phyloP scores from a whole-genome alignment of 768 basidiomycete genomes.

The Rhizopogon salebrosus region DNA sequence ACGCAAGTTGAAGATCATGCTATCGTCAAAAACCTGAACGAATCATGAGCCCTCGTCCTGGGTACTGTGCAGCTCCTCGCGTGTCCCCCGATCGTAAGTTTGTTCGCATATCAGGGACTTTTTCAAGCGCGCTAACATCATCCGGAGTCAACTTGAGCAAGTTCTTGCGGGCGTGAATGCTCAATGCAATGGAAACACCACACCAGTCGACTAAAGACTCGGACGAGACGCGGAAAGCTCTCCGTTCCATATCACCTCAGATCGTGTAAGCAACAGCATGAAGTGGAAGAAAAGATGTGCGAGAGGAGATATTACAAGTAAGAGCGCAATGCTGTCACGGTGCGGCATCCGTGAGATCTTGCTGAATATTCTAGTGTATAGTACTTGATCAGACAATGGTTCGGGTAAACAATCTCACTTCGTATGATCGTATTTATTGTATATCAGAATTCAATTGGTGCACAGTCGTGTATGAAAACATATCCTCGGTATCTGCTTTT shows the following conservation, averaged over 20 bases:
- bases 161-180: slow-evolving; percentile 81
- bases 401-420: too few species aligned
- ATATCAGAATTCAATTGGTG: neutral
- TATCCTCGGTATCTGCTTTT: slow-evolving; percentile 2
- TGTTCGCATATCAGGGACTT: slow-evolving; percentile 77
- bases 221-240: too few species aligned
- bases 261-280: slow-evolving; percentile 81
- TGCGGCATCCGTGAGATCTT: too few species aligned
- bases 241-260: slow-evolving; percentile 99
- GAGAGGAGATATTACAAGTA: slow-evolving; percentile 83
- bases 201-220: too few species aligned
- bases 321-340: too few species aligned
- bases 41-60: too few species aligned
- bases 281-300: slow-evolving; percentile 75
- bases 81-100: too few species aligned
- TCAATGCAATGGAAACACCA: too few species aligned
- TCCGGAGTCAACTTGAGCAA: slow-evolving; percentile 88
- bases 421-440: neutral
- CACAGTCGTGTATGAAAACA: neutral
- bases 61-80: too few species aligned
- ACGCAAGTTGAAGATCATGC: too few species aligned
- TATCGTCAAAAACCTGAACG: slow-evolving; percentile 42
- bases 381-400: too few species aligned
- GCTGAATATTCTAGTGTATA: too few species aligned
- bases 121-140: slow-evolving; percentile 80